A percentile compares a stretch with the other conserved stretches of the same genome.
Evolutionary conservation across 176 grass and related monocot genomes (phyloP).

Genomic region (Dactylis glomerata): DNA sequence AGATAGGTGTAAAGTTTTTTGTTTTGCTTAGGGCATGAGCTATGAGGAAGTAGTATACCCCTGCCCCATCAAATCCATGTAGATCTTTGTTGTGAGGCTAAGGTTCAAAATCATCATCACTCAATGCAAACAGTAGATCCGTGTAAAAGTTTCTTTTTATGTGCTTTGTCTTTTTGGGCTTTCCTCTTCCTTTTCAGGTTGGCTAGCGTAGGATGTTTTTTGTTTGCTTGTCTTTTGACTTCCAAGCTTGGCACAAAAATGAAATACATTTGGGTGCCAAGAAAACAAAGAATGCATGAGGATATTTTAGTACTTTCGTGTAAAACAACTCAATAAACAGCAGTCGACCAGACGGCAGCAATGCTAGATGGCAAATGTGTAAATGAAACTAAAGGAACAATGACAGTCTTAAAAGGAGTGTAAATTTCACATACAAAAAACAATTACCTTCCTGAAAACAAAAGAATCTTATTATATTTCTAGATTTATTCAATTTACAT

Average conservation of each 20-base stretch:
- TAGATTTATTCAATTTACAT: conserved; percentile 23
- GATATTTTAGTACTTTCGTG: neutral
- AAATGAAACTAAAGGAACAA: neutral
- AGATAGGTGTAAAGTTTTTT: neutral
- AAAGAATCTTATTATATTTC: neutral
- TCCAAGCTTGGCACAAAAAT: neutral
- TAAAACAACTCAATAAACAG: neutral
- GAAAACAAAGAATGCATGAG: neutral
- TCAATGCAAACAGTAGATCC: too few relatives aligned
- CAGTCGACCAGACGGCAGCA: neutral
- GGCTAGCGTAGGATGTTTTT: neutral
- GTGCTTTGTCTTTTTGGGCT: neutral
- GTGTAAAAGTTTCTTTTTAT: too few relatives aligned
- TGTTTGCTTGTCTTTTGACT: neutral
- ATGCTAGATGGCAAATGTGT: neutral
- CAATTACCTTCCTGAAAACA: neutral
- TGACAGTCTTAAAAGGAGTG: neutral
- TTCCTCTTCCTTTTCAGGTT: neutral
- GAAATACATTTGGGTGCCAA: neutral
- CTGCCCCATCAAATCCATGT: too few relatives aligned
- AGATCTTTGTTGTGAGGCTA: too few relatives aligned
- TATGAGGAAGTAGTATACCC: too few relatives aligned
- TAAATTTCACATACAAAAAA: neutral
- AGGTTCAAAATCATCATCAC: too few relatives aligned
- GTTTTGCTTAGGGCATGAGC: too few relatives aligned